A percentile compares a stretch with the other conserved stretches of the same genome.
These are phyloP conservation scores for Euphorbia peplus DNA, from an alignment of 345 rosid genomes.

Conservation along the genomic window DNA sequence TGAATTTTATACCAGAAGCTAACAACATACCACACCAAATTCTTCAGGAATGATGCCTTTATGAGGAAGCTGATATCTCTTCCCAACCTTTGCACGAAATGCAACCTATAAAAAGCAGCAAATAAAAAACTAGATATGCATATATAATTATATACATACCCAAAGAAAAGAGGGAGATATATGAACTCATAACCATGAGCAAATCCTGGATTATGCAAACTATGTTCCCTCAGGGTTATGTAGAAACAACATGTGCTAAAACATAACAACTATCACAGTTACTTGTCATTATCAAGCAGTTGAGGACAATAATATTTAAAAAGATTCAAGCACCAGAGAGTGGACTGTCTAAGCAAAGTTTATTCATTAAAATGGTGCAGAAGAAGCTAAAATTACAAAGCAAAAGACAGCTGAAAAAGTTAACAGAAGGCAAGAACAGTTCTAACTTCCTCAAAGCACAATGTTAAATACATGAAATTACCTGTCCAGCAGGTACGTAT, in stretches of 20 bases:
- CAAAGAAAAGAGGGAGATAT: background rate
- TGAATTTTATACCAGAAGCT: constrained; percentile 12
- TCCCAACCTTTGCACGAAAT: constrained; percentile 93
- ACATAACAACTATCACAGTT: background rate
- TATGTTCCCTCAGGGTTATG: background rate
- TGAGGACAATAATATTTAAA: background rate
- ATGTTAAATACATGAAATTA: constrained; percentile 22
- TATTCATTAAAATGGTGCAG: background rate
- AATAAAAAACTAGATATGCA: background rate
- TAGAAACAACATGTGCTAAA: background rate
- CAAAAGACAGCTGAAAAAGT: background rate
- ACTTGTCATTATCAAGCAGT: background rate
- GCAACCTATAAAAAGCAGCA: constrained; percentile 54
- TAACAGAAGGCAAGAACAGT: background rate
- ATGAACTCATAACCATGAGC: background rate
- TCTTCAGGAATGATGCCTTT: constrained; percentile 95
- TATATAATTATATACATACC: background rate
- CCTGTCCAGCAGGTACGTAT: constrained; percentile 96
- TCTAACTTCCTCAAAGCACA: background rate
- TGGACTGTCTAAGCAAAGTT: background rate
- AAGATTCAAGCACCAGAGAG: background rate
- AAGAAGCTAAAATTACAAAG: background rate
- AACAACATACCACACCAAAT: constrained; percentile 76
- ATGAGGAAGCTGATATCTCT: constrained; percentile 84
- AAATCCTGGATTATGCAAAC: background rate